These are phyloP conservation scores for Aegilops tauschii DNA, from an alignment of 176 grass and related monocot genomes.

Conservation along the genomic window DNA sequence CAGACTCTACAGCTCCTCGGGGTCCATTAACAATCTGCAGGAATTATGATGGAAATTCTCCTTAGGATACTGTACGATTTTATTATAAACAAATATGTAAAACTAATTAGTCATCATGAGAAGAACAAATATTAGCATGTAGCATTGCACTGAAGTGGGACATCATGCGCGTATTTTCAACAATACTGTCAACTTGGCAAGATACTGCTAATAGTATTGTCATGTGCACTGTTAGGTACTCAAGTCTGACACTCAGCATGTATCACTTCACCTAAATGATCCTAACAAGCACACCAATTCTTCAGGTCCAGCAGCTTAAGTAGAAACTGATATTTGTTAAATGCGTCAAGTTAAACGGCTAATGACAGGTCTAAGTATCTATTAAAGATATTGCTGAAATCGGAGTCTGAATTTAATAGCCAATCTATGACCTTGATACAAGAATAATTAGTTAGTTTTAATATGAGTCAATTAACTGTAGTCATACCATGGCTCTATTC, in stretches of 20 bases:
- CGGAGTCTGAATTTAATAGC: neutral
- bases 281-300: neutral
- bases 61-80: neutral
- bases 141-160: too few species aligned
- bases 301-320: neutral
- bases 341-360: neutral
- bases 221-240: too few species aligned
- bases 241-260: too few species aligned
- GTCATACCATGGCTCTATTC: slow-evolving; percentile 95
- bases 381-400: neutral
- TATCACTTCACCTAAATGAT: neutral
- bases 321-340: neutral
- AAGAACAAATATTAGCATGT: too few species aligned
- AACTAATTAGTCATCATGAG: neutral
- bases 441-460: slow-evolving; percentile 12
- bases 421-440: neutral
- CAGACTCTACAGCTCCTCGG: slow-evolving; percentile 70
- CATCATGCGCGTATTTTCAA: too few species aligned
- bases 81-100: neutral
- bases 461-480: slow-evolving; percentile 5
- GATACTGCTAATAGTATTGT: too few species aligned
- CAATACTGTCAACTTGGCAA: too few species aligned
- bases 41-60: neutral
- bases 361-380: neutral
- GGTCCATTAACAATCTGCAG: slow-evolving; percentile 90